Conservation (phyloP, 116 monocot genomes). For the Posidonia oceanica region DNA sequence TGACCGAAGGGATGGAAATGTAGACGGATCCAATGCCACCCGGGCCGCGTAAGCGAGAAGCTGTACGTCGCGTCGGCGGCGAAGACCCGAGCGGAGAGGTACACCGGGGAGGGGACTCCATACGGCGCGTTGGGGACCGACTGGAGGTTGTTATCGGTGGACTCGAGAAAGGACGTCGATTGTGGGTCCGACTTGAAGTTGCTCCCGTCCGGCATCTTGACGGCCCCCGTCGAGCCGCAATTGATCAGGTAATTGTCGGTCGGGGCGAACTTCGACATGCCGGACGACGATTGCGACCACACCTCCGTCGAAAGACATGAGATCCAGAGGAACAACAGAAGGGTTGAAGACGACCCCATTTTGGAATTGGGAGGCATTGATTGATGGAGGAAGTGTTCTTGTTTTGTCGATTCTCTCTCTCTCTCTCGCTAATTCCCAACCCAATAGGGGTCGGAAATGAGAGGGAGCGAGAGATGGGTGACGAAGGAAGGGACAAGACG, state of each 20-base stretch:
- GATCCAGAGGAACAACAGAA: no score
- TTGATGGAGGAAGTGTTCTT: no score
- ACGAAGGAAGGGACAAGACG: neutral
- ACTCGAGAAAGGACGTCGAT: slow-evolving; percentile 37
- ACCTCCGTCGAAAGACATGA: neutral
- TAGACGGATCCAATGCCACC: slow-evolving; percentile 90
- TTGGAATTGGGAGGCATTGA: no score
- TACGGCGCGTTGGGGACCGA: slow-evolving; percentile 19
- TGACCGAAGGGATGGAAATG: slow-evolving; percentile 58
- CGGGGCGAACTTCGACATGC: slow-evolving; percentile 18
- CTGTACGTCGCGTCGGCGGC: slow-evolving; percentile 42
- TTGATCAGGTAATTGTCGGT: slow-evolving; percentile 66
- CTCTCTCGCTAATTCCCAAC: no score
- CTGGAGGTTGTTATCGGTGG: slow-evolving; percentile 23
- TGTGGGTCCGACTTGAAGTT: slow-evolving; percentile 63
- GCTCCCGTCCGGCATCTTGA: slow-evolving; percentile 31
- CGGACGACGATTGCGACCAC: neutral
- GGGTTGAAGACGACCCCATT: no score
- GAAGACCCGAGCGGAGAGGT: slow-evolving; percentile 72
- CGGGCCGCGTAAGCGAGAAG: slow-evolving; percentile 48
- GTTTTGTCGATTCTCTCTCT: no score
- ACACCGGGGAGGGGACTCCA: slow-evolving; percentile 54
- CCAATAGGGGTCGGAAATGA: no score
- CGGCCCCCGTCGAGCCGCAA: slow-evolving; percentile 44
- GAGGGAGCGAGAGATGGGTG: neutral